phyloP scores from a whole-genome alignment of 306 rosid species.

The Vigna trinervia region DNA sequence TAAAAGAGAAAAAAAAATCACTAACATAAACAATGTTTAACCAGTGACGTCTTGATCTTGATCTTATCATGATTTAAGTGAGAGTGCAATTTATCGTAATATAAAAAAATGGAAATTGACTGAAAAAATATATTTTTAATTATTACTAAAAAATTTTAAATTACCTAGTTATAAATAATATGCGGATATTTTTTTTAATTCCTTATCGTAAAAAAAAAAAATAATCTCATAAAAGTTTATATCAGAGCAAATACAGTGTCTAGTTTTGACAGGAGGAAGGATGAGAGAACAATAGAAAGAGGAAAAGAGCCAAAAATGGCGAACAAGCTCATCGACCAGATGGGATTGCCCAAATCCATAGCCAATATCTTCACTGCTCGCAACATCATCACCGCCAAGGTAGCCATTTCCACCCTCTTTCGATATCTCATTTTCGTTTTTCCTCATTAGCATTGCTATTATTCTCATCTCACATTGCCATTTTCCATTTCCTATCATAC shows the following conservation, averaged over 20 bases:
- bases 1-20: too few species aligned
- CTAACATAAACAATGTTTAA: too few species aligned
- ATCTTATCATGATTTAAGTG: too few species aligned
- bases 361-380: slow-evolving; percentile 83
- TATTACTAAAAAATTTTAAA: too few species aligned
- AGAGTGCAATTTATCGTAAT: too few species aligned
- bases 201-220: too few species aligned
- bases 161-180: too few species aligned
- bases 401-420: background rate
- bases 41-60: too few species aligned
- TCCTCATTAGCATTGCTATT: background rate
- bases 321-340: slow-evolving; percentile 74
- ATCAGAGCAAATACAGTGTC: background rate
- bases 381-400: slow-evolving; percentile 85
- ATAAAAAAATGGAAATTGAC: too few species aligned
- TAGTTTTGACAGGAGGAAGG: slow-evolving; percentile 53
- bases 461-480: background rate
- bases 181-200: too few species aligned
- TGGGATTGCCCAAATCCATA: slow-evolving; percentile 74
- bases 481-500: background rate
- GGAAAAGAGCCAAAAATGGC: slow-evolving; percentile 52
- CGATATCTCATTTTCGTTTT: background rate
- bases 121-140: too few species aligned
- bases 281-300: background rate
- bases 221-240: too few species aligned